Evolutionary conservation across 2,329 filamentous ascomycete genomes (phyloP).

Genomic region (Colletotrichum lupini): DNA sequence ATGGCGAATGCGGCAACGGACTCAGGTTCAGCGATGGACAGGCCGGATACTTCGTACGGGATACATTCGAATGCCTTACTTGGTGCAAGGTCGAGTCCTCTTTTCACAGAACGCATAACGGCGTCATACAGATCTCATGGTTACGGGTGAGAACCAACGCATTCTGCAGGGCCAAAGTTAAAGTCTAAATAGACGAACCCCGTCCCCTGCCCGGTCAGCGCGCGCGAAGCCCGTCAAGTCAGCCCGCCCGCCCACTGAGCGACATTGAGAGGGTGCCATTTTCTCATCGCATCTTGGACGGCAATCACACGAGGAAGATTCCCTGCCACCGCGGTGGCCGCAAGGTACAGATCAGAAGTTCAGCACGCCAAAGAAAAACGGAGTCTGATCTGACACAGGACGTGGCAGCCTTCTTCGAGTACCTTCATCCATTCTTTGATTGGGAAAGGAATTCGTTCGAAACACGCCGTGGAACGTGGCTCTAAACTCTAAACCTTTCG

Average conservation of each 20-base stretch:
- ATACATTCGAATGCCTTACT: too few species aligned
- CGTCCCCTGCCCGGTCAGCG: background rate
- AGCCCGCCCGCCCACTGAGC: background rate
- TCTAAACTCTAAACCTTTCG: constrained; percentile 20
- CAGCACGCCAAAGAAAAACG: background rate
- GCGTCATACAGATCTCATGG: constrained; percentile 29
- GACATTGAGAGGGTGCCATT: background rate
- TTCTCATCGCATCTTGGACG: background rate
- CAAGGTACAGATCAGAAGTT: constrained; percentile 20
- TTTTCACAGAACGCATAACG: constrained; percentile 18
- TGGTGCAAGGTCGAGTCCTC: background rate
- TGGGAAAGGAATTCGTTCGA: constrained; percentile 29
- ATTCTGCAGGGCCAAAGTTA: constrained; percentile 15
- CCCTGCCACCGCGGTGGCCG: constrained; percentile 1
- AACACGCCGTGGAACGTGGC: constrained; percentile 33
- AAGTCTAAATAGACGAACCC: constrained; percentile 4
- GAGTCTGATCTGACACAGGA: constrained; percentile 1
- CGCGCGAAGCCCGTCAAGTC: background rate
- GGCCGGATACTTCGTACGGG: too few species aligned
- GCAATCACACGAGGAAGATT: background rate
- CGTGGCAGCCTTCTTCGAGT: background rate
- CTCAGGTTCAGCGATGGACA: too few species aligned
- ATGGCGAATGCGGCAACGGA: background rate
- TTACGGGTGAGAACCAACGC: background rate
- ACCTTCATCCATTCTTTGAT: constrained; percentile 2